Evolutionary conservation across 2,329 filamentous ascomycete genomes (phyloP), one percentile per base, ranked within the genome.

Genomic region (Cercospora zeina): DNA sequence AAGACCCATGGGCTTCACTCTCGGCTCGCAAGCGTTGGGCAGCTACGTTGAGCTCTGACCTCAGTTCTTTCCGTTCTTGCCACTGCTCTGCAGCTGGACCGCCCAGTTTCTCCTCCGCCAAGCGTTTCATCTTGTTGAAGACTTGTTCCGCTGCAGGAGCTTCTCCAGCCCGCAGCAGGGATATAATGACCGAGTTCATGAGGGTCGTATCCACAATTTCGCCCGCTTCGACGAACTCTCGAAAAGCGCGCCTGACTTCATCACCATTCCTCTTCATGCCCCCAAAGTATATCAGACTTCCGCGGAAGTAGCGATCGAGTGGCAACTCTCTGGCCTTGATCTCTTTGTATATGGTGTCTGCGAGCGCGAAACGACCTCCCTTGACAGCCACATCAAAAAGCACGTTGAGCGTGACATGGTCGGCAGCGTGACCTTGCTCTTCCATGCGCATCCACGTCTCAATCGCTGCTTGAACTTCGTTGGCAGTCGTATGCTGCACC

Each of bases 361-460:
- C 93, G 21, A 97, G 84, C 0, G 81, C 80, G 67, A 89, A 96
- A 71, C 96, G 95, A 39, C 90, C 89, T 0, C 91, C 87, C 75
- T 95, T 96, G 68, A 91, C 85, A 1, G 95, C 91, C 10, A 91
- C 84, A 72, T 97, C 90, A 69, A 96, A 97, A 11, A 99, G 82
- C 51, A 97, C 89, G 72, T 95, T 96, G 76, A 99, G 96, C 0
- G 93, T 96, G n/a, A 92, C 88, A 54, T 86, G 82, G 68, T 89
- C 89, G 36, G 84, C 87, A 67, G 79, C 78, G 13, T 91, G 75
- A 1, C 84, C 83, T 1, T 87, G 87, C 4, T 85, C 78, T 75
- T 99, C 95, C 92, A 97, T 97, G 70, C 95, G 87, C 67, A 85
- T 87, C 93, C 93, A 99, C 24, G 96, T 77, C 53, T 86, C 83